Evolutionary conservation across 106 monocot species (phyloP), one percentile per base, ranked within the genome.

Genomic region (Dactylorhiza incarnata): DNA sequence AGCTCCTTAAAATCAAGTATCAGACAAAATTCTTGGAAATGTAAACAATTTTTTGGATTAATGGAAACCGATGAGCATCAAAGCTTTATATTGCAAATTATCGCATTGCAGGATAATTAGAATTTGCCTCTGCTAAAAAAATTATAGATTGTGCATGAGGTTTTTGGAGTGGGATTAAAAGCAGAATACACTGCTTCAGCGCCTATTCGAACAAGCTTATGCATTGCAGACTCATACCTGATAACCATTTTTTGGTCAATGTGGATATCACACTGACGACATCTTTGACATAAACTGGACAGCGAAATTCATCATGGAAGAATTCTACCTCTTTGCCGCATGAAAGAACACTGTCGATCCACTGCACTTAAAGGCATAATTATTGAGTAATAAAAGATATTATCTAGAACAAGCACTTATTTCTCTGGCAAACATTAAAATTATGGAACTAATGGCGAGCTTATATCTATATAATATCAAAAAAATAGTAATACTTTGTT

Each of bases 301-400:
- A 97, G 12, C 96, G 89, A 72, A 85, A 91, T 72, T 97, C 96
- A 81, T 97, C 93, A 77, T 86, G 79, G 76, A 93, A 97, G 82
- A 97, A 93, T 45, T 93, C 87, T 84, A 87, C 87, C 86, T 91
- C 86, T 19, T 82, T 77, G 24, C 87, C 76, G 44, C 74, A 59
- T 69, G 87, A 86, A 74, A 97, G 86, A 49, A 81, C 78, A 69
- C 66, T 65, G 52, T 97, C 91, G 56, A 97, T 97, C 96, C 96
- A 97, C 96, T 97, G 79, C 87, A 91, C 24, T 26, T 78, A 23
- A 83, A 62, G 23, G 26, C 8, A 68, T 44, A 68, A 68, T 68
- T 68, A 10, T 14, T 14, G 22, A 62, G 61, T 22, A 62, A 24
- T 62, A 23, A 62, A 62, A 22, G n/a, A 59, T 3, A 37, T 37